Base-by-base conservation (phyloP, 2,329 filamentous ascomycete genomes). In the Diplocarpon rosae region DNA sequence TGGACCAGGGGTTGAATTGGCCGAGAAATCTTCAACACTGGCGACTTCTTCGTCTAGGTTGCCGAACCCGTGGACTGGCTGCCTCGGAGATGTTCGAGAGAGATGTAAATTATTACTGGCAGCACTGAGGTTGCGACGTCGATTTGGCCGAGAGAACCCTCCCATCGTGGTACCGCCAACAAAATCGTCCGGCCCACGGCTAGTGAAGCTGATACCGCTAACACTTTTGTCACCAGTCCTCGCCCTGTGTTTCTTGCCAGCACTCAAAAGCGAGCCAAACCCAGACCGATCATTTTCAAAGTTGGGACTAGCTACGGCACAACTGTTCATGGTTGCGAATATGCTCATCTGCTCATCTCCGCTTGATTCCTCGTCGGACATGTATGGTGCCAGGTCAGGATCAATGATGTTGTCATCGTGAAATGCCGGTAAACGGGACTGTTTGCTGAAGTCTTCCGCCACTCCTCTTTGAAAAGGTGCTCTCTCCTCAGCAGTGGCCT, bases 361-460 rank as follows among this genome's bases (percentile, higher is more conserved):
- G 56, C 87, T 95, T 1, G 89, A 95, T 38, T 85, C 88, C 55
- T 85, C 81, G 61, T 98, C 92, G 6, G 92, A 98, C 72, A 98
- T 84, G 65, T 93, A 98, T 29, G 87, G 85, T 5, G 89, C 90
- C 43, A 98, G 69, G 58, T 98, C 92, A 1, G 92, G 92, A 60
- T 98, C 92, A 55, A 98, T 96, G 55, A 98, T 95, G 59, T 92
- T 96, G 67, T 98, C 92, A 59, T 92, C 88, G 62, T 98, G 92
- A 56, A 98, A 96, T n/a, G 88, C 88, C 13, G 89, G 83, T 30
- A 95, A 73, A 34, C 79, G 78, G 7, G 77, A 69, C 51, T 80
- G 82, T 51, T 74, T 78, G 3, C 72, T 68, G 38, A 72, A 66
- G 47, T 88, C 82, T 42, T 93, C 78, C 9, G 69, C 78, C 10